Base-by-base conservation (phyloP, 139 green algal species). In the Volvox reticuliferus region DNA sequence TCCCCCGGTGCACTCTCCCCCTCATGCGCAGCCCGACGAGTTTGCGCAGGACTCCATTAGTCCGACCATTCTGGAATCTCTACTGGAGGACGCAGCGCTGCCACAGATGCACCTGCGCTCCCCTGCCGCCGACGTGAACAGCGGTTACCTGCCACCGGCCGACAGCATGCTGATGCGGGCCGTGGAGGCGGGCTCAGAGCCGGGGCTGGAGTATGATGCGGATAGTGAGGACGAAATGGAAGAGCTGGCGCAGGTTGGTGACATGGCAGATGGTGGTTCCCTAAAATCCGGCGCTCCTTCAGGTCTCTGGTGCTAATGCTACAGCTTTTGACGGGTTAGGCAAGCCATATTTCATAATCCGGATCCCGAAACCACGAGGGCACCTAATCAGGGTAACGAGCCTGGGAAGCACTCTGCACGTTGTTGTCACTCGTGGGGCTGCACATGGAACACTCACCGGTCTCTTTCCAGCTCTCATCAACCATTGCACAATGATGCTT, bases 121-220 rank as follows among this genome's bases (percentile, higher is more conserved):
- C 3, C 62, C 92, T 32, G 80, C 90, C 22, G 79, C 89, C 0
- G 89, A 94, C 73, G 13, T 91, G 33, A 68, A 78, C 67, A 65
- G 83, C 33, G 69, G 79, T 55, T 94, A 94, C 87, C 33, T 76
- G 28, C 67, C 90, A 37, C 89, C 92, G 75, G 13, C 71, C 32
- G 92, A 93, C 73, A 55, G 32, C 3, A 33, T n/a, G 36, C 24
- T 93, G 30, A 35, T 89, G 63, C 76, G 63, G 0, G 61, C 63
- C 67, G 90, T 94, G 68, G 88, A 94, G 37, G 76, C 88, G 68
- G 93, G 93, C 1, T 62, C 69, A 62, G 93, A 96, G 91, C 93
- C 94, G 33, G 94, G 92, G 16, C 79, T 96, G 21, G 94, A 96
- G 50, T 89, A 77, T 71, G 85, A 89, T 26, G 69, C 85, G 1